These are phyloP conservation scores for Hippophae gyantsensis DNA, from an alignment of 306 rosid species.

Conservation along the genomic window DNA sequence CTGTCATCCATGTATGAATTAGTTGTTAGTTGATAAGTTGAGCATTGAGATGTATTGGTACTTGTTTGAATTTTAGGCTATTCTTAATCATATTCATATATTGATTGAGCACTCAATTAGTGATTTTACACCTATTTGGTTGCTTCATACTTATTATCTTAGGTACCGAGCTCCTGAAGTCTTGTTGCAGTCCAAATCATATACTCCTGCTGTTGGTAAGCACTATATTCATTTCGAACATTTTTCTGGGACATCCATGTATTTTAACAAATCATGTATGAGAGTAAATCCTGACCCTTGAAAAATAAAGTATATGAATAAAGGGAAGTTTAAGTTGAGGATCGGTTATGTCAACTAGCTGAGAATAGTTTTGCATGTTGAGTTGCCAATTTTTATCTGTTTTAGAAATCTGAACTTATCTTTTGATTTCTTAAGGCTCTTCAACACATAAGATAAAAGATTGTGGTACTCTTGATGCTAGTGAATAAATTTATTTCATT, in stretches of 20 bases:
- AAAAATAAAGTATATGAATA: too few species aligned
- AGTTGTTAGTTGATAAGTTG: constrained; percentile 6
- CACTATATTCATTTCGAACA: constrained; percentile 6
- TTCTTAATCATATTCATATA: neutral
- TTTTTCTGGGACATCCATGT: constrained; percentile 6
- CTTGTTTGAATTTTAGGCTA: neutral
- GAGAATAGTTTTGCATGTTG: too few species aligned
- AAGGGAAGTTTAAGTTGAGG: too few species aligned
- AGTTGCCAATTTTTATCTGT: too few species aligned
- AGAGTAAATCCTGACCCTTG: too few species aligned
- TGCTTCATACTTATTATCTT: constrained; percentile 11
- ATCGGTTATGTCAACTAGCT: too few species aligned
- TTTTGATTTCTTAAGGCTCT: too few species aligned
- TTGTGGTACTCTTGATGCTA: too few species aligned
- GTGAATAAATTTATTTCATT: too few species aligned
- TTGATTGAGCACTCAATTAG: neutral
- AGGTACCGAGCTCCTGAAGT: constrained; percentile 96
- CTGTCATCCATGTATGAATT: constrained; percentile 3
- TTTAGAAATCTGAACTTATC: too few species aligned
- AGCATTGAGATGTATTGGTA: neutral
- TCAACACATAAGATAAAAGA: too few species aligned
- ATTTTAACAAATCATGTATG: neutral
- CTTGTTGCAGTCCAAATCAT: constrained; percentile 55
- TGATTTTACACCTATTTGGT: constrained; percentile 6
- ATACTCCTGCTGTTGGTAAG: constrained; percentile 83